Base-by-base conservation (phyloP, 257 asterid species). In the Ballota nigra region DNA sequence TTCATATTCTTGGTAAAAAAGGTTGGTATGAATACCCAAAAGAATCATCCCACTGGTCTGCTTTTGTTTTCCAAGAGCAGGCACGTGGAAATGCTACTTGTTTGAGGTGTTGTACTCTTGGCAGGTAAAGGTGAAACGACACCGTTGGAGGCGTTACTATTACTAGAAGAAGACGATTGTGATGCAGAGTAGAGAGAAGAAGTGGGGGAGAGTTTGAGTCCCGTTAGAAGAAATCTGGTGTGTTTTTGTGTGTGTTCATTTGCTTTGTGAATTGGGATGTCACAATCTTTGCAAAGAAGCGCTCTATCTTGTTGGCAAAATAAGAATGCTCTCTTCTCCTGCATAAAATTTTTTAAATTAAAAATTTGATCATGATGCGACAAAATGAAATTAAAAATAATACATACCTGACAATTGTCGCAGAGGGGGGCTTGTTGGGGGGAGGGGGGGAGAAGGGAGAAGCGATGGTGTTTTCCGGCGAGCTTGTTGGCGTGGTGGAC, bases 401-500 rank as follows among this genome's bases (percentile, higher is more conserved):
- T 6, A n/a, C n/a, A n/a, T n/a, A 91, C 99, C 97, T 85, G 88
- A 69, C 99, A 95, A 20, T 91, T 86, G 71, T 94, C 99, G 52
- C 99, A 94, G 64, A 86, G 68, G 23, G 96, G 91, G 72, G 74
- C 33, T 66, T 88, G 88, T 61, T 85, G 84, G 18, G 93, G 68
- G 0, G 91, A 80, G 38, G 96, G 96, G 38, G 78, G 87, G 73
- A 83, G 82, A 56, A 91, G 92, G 28, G 89, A 72, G 84, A 87
- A 89, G 66, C 97, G 91, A 5, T 75, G 96, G 79, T 94, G 97
- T 63, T 91, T 94, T 2, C 86, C 85, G 71, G 99, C 97, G 49
- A 94, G 96, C 71, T 89, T 94, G 78, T 94, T 91, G 68, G 97
- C 99, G 73, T 89, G 92, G 90, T 94, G 99, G 82, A 94, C 97